Base-by-base conservation (phyloP, 805 yeast species). In the Diddensiella caesifluorescens region DNA sequence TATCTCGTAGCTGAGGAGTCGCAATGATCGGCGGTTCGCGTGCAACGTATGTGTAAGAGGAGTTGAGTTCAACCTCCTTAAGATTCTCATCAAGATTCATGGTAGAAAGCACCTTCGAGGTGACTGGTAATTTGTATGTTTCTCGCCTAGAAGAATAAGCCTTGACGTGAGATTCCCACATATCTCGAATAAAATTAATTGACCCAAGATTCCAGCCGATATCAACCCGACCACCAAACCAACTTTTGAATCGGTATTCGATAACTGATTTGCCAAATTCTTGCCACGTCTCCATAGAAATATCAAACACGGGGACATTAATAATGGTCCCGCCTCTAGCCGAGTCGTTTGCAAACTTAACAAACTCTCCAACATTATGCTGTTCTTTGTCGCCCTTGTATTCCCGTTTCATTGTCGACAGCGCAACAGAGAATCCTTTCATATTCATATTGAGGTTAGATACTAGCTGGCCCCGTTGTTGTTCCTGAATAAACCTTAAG, bases 141-240 rank as follows among this genome's bases (percentile, higher is more conserved):
- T 73, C 70, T 29, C 73, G 60, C 47, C 95, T 72, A 3, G 87
- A 73, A 2, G 75, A 70, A 39, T 86, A 66, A 0, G 95, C 83
- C 33, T 78, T 74, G 1, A 79, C 79, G 64, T 92, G 96, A 2
- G 88, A 75, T 10, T 87, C 74, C 80, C 89, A 83, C 95, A 92
- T 88, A 54, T 87, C 95, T 26, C 95, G 70, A 25, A 92, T 86
- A 49, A 87, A 87, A 54, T 83, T 85, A 15, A 92, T 80, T 0
- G 95, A 81, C 0, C 97, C 97, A 22, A 92, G 65, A 58, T 92
- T 92, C 98, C 98, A 92, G 37, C 86, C 74, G 1, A 92, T 79
- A 46, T 87, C 95, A 29, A 92, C 92, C 12, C 86, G 78, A 21
- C 95, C 97, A 5, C 86, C 95, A 65, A 92, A 87, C 2, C 79